Conservation (phyloP, 345 rosid genomes). For the Leavenworthia alabamica region DNA sequence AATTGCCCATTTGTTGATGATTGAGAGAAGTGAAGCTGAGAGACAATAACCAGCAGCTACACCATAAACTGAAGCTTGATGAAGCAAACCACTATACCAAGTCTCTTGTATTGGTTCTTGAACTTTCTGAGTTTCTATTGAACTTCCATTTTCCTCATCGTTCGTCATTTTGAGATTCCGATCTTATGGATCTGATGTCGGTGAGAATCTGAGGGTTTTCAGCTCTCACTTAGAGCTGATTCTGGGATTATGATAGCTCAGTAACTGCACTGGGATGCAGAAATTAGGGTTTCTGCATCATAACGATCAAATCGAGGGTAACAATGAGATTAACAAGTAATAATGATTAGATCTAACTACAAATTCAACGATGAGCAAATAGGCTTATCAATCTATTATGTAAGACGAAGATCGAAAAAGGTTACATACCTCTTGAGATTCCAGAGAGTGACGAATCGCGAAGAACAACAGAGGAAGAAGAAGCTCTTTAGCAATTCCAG, state of each 20-base stretch:
- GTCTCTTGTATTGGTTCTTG: constrained; percentile 23
- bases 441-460: not conserved
- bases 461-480: not conserved
- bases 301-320: not conserved
- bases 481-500: not conserved
- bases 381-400: not conserved
- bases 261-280: not conserved
- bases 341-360: not conserved
- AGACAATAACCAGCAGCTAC: constrained; percentile 85
- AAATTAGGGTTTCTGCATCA: constrained; percentile 1
- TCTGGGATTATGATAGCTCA: not conserved
- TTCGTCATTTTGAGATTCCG: not conserved
- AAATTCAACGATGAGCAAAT: not conserved
- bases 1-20: constrained; percentile 97
- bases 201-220: not conserved
- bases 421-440: constrained; percentile 13
- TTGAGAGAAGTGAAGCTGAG: constrained; percentile 90
- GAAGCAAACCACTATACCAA: constrained; percentile 44
- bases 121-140: constrained; percentile 22
- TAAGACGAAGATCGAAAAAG: constrained; percentile 3
- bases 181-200: not conserved
- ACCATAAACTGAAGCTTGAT: constrained; percentile 64
- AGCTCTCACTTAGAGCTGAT: not conserved
- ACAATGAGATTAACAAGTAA: not conserved
- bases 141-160: constrained; percentile 43